Conservation (phyloP, 2,329 filamentous ascomycete genomes). For the Fusarium transvaalense region DNA sequence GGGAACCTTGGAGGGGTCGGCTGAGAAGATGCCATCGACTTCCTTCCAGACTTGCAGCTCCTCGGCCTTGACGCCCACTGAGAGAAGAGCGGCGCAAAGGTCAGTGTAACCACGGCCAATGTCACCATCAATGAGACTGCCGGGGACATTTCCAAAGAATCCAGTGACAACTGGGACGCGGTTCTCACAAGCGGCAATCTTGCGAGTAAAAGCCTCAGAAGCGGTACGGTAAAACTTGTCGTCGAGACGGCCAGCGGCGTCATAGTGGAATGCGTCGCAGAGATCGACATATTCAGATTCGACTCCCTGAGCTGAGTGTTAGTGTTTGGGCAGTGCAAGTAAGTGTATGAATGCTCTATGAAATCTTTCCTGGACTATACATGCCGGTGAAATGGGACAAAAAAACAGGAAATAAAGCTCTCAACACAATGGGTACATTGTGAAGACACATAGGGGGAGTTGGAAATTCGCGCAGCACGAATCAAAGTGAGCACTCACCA, state of each 20-base stretch:
- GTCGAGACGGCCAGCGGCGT: constrained; percentile 70
- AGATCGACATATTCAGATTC: constrained; percentile 92
- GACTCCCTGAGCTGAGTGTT: constrained; percentile 68
- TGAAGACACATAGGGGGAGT: neutral
- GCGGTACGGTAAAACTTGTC: constrained; percentile 77
- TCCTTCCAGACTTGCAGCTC: constrained; percentile 99
- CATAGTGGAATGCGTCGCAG: constrained; percentile 81
- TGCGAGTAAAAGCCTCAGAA: constrained; percentile 70
- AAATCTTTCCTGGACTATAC: neutral
- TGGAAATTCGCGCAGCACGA: constrained; percentile 19
- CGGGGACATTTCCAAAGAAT: constrained; percentile 94
- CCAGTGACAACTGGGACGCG: constrained; percentile 86
- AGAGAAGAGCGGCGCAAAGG: constrained; percentile 90
- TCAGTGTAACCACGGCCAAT: constrained; percentile 97
- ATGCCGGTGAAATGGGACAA: neutral
- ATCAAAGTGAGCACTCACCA: constrained; percentile 55
- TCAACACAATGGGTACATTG: neutral
- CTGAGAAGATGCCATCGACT: constrained; percentile 92
- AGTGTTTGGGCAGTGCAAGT: constrained; percentile 33
- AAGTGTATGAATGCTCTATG: neutral
- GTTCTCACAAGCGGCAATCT: constrained; percentile 73
- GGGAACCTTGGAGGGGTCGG: constrained; percentile 89
- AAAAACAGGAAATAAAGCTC: neutral
- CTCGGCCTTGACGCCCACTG: constrained; percentile 86
- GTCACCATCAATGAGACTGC: constrained; percentile 86